Evolutionary conservation across 768 basidiomycete species (phyloP).

Genomic region (Candolleomyces aberdarensis): DNA sequence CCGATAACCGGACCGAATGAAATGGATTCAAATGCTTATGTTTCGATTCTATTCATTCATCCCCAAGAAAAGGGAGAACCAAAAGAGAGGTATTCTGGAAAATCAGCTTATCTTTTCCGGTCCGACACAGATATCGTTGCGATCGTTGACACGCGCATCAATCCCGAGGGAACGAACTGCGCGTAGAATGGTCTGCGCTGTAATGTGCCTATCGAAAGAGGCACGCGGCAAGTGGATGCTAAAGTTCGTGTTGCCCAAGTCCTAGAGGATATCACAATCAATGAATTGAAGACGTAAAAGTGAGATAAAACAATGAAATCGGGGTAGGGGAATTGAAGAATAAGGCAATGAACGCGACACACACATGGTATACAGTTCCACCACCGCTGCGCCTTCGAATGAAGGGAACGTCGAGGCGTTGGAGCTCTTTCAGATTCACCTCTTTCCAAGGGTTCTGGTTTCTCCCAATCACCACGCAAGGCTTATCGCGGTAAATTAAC

Average conservation of each 20-base stretch:
- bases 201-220: slow-evolving; percentile 75
- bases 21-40: too few relatives aligned
- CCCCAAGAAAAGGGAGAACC: too few relatives aligned
- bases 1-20: too few relatives aligned
- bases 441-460: slow-evolving; percentile 99
- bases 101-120: slow-evolving; percentile 77
- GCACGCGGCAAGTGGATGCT: slow-evolving; percentile 86
- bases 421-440: slow-evolving; percentile 68
- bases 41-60: too few relatives aligned
- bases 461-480: slow-evolving; percentile 90
- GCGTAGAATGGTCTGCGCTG: slow-evolving; percentile 71
- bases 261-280: slow-evolving; percentile 43
- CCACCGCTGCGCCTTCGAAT: slow-evolving; percentile 88
- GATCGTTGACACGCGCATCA: slow-evolving; percentile 76
- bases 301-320: background rate
- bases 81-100: background rate
- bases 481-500: slow-evolving; percentile 81
- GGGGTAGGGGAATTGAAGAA: background rate
- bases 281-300: background rate
- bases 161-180: slow-evolving; percentile 79
- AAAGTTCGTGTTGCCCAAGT: slow-evolving; percentile 96
- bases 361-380: slow-evolving; percentile 93
- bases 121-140: slow-evolving; percentile 89
- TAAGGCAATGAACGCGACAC: slow-evolving; percentile 22
- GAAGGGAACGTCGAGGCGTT: slow-evolving; percentile 59